phyloP scores from a whole-genome alignment of 2,329 filamentous ascomycete species.

The Fusarium papillatum region DNA sequence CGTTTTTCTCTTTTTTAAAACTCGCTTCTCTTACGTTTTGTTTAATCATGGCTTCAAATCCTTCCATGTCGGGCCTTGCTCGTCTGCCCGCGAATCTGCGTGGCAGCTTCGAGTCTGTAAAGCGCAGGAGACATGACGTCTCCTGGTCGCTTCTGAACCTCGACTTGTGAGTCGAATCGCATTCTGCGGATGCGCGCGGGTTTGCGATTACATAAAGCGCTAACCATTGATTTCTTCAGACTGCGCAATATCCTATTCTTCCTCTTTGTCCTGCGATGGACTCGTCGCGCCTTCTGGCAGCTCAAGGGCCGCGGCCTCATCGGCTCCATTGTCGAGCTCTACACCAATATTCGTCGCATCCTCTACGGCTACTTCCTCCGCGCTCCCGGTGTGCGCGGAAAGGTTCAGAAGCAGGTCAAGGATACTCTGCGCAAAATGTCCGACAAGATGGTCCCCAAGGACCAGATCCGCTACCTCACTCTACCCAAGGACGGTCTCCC shows the following conservation, averaged over 20 bases:
- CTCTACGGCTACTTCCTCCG: constrained; percentile 89
- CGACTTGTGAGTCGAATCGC: constrained; percentile 71
- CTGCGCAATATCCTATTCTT: constrained; percentile 91
- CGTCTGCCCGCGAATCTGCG: constrained; percentile 79
- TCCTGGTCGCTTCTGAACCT: constrained; percentile 74
- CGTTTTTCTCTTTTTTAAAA: constrained; percentile 10
- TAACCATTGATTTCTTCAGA: constrained; percentile 56
- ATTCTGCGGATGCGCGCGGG: background rate
- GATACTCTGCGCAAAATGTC: constrained; percentile 87
- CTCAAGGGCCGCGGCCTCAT: constrained; percentile 90
- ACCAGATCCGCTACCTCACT: constrained; percentile 78
- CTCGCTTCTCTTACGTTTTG: constrained; percentile 1
- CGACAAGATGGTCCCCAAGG: constrained; percentile 83
- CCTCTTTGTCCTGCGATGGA: constrained; percentile 88
- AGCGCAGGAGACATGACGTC: constrained; percentile 67
- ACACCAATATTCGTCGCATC: constrained; percentile 77
- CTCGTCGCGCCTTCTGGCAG: constrained; percentile 84
- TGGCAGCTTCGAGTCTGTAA: constrained; percentile 74
- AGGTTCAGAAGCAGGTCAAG: constrained; percentile 87
- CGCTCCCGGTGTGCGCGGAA: constrained; percentile 86
- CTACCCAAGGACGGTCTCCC: constrained; percentile 89
- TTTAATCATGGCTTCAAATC: constrained; percentile 27
- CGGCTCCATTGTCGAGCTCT: constrained; percentile 82
- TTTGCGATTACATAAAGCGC: background rate
- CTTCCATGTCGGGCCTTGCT: constrained; percentile 74